Conservation (phyloP, 768 basidiomycete genomes). For the Tephrocybe sp. region DNA sequence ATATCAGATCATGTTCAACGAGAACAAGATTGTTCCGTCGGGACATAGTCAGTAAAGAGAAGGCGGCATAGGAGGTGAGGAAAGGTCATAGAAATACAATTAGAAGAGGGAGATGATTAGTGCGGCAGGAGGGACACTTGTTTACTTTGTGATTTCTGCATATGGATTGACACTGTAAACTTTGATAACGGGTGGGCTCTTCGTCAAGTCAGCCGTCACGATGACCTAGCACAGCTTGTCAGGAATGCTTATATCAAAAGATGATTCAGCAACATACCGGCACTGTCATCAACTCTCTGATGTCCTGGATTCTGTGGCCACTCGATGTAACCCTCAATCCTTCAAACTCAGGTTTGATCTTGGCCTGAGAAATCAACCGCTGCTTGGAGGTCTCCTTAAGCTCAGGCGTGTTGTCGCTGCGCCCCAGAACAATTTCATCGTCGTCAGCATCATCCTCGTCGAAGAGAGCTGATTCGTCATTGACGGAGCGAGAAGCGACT, state of each 20-base stretch:
- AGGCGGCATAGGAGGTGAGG: slow-evolving; percentile 22
- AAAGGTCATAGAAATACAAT: slow-evolving; percentile 30
- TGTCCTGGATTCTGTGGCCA: slow-evolving; percentile 96
- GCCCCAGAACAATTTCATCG: slow-evolving; percentile 62
- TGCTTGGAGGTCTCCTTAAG: slow-evolving; percentile 73
- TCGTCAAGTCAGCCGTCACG: slow-evolving; percentile 91
- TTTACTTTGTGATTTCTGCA: slow-evolving; percentile 53
- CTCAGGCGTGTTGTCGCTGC: slow-evolving; percentile 24
- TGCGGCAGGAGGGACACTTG: slow-evolving; percentile 17
- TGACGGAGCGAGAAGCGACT: slow-evolving; percentile 78
- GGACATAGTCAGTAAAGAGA: slow-evolving; percentile 19
- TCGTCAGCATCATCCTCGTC: slow-evolving; percentile 86
- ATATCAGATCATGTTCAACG: slow-evolving; percentile 14
- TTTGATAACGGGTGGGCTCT: slow-evolving; percentile 96
- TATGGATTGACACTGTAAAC: slow-evolving; percentile 96
- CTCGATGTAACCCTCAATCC: slow-evolving; percentile 69
- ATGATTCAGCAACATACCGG: slow-evolving; percentile 57
- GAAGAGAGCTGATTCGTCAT: slow-evolving; percentile 86
- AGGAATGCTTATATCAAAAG: slow-evolving; percentile 2
- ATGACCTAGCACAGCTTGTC: slow-evolving; percentile 62
- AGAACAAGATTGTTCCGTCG: slow-evolving; percentile 4
- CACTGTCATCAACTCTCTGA: slow-evolving; percentile 90
- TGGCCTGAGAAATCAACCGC: slow-evolving; percentile 72
- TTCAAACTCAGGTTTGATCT: slow-evolving; percentile 79
- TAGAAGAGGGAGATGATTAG: slow-evolving; percentile 16